Percentiles rank a stretch among this genome's conserved stretches.
These are phyloP conservation scores for Stephanodiscus triporus DNA, from an alignment of 108 stramenopile genomes.

Conservation along the genomic window DNA sequence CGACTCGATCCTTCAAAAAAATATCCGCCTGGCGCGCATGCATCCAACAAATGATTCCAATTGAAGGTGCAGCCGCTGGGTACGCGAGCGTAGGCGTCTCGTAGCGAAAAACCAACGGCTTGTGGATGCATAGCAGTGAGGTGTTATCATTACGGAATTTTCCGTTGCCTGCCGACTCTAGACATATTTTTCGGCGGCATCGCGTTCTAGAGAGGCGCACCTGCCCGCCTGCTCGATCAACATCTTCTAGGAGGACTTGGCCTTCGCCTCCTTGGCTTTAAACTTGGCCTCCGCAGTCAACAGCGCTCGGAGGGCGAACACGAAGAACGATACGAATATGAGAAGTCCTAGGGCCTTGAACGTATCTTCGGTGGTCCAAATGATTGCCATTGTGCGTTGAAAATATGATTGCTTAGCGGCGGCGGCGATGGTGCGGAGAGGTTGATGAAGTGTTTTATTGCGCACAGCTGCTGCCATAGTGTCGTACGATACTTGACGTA, in stretches of 20 bases:
- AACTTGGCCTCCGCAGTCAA: constrained; percentile 4
- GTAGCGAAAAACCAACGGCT: too few relatives aligned
- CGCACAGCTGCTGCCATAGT: too few relatives aligned
- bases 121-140: too few relatives aligned
- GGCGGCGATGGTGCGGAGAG: not conserved
- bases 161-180: too few relatives aligned
- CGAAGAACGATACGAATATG: not conserved
- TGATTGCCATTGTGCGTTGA: not conserved
- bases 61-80: not conserved
- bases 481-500: too few relatives aligned
- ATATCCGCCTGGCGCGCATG: not conserved
- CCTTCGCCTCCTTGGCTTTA: not conserved
- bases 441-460: too few relatives aligned
- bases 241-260: not conserved
- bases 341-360: constrained; percentile 8
- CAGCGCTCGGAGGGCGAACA: not conserved
- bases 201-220: too few relatives aligned
- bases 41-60: not conserved
- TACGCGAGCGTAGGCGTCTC: too few relatives aligned
- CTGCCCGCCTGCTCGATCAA: not conserved
- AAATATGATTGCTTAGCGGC: not conserved
- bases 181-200: not conserved
- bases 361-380: constrained; percentile 23
- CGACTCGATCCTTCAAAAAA: not conserved
- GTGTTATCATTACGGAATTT: too few relatives aligned